A percentile compares a stretch with the other conserved stretches of the same genome.
These are phyloP conservation scores for Pleurotus cornucopiae DNA, from an alignment of 768 basidiomycete species.

Conservation along the genomic window DNA sequence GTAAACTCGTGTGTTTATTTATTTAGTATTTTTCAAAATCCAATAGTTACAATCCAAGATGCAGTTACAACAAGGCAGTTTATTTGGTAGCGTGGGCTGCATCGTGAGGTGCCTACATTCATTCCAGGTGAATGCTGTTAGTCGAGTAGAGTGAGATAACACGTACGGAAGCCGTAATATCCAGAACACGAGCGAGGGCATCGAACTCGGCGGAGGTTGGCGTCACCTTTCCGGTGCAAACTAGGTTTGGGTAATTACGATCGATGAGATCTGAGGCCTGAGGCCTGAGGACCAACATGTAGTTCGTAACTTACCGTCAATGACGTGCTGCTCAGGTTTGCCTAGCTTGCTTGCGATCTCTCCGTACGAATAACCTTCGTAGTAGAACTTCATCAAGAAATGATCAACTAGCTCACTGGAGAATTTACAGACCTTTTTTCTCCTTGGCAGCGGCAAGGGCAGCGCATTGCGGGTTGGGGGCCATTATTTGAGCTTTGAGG, in stretches of 20 bases:
- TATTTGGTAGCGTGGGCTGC: slow-evolving; percentile 21
- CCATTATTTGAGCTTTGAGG: slow-evolving; percentile 26
- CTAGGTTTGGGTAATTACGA: slow-evolving; percentile 24
- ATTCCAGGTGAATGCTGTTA: background rate
- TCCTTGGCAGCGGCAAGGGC: slow-evolving; percentile 52
- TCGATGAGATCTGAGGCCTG: background rate
- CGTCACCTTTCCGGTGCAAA: slow-evolving; percentile 28
- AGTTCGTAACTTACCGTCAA: slow-evolving; percentile 39
- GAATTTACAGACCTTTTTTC: slow-evolving; percentile 36
- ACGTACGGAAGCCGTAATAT: slow-evolving; percentile 32
- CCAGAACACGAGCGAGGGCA: slow-evolving; percentile 38
- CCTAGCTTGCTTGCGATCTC: slow-evolving; percentile 45
- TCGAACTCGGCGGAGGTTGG: slow-evolving; percentile 25
- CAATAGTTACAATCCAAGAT: background rate
- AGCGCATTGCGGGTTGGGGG: slow-evolving; percentile 51
- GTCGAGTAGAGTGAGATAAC: background rate
- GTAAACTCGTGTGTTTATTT: background rate
- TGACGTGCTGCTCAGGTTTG: slow-evolving; percentile 40
- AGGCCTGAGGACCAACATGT: background rate
- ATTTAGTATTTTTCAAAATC: background rate
- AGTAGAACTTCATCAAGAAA: background rate
- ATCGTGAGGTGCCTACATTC: slow-evolving; percentile 21
- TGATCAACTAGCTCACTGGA: background rate
- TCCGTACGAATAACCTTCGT: slow-evolving; percentile 42
- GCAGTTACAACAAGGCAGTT: slow-evolving; percentile 1